Conservation (phyloP, 352 stramenopile genomes). For the Globisporangium cylindrosporum region DNA sequence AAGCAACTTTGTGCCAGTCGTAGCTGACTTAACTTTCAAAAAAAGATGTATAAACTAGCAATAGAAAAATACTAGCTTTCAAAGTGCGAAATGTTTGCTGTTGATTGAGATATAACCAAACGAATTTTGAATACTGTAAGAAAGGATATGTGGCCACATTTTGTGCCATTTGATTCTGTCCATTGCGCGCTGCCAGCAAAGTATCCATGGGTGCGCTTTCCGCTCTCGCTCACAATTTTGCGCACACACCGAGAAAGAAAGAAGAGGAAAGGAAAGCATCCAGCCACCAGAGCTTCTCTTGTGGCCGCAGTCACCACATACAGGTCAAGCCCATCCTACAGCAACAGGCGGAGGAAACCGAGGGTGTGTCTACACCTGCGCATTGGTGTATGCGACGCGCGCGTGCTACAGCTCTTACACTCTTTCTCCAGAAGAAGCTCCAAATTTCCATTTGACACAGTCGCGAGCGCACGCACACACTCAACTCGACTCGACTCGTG, state of each 20-base stretch:
- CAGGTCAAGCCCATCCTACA: background rate
- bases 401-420: background rate
- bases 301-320: background rate
- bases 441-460: background rate
- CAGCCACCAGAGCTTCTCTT: background rate
- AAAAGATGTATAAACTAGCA: no score
- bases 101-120: no score
- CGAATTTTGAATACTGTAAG: background rate
- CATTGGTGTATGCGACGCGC: background rate
- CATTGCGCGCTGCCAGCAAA: background rate
- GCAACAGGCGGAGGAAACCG: background rate
- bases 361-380: background rate
- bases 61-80: no score
- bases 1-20: background rate
- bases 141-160: background rate
- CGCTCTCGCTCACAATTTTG: background rate
- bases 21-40: background rate
- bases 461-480: background rate
- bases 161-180: background rate
- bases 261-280: background rate
- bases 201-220: constrained; percentile 2
- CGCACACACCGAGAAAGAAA: background rate
- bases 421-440: background rate
- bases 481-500: background rate
- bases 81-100: no score